Evolutionary conservation across 495 filamentous ascomycete species (phyloP).

Genomic region (Rhizodiscina lignyota): DNA sequence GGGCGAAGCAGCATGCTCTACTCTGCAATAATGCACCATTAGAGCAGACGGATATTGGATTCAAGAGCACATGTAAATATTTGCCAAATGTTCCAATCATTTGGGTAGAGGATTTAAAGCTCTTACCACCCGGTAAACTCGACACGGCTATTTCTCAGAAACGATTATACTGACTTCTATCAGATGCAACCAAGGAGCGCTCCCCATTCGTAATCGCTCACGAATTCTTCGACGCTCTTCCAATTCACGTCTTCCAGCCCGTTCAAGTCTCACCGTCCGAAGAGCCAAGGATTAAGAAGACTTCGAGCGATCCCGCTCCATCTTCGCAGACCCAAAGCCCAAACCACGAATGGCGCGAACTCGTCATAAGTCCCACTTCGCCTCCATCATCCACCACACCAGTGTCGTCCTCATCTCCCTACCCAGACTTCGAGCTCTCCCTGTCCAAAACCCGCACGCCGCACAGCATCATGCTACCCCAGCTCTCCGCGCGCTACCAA

Average conservation of each 20-base stretch:
- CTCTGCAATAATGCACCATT: slow-evolving; percentile 55
- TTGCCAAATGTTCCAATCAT: slow-evolving; percentile 43
- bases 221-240: slow-evolving; percentile 98
- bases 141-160: no score
- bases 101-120: slow-evolving; percentile 84
- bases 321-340: slow-evolving; percentile 24
- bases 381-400: slow-evolving; percentile 24
- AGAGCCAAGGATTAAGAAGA: slow-evolving; percentile 20
- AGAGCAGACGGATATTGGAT: slow-evolving; percentile 57
- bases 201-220: slow-evolving; percentile 89
- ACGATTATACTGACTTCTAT: no score
- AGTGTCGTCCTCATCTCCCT: slow-evolving; percentile 19
- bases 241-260: slow-evolving; percentile 87
- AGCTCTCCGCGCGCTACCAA: slow-evolving; percentile 65
- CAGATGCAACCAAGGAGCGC: not conserved
- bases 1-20: slow-evolving; percentile 58
- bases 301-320: slow-evolving; percentile 21
- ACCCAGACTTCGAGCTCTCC: slow-evolving; percentile 71
- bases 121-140: slow-evolving; percentile 51
- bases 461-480: slow-evolving; percentile 69
- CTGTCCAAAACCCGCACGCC: slow-evolving; percentile 56
- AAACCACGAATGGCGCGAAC: slow-evolving; percentile 69
- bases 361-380: slow-evolving; percentile 57
- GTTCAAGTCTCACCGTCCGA: slow-evolving; percentile 28
- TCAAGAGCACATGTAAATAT: slow-evolving; percentile 62